Base-by-base conservation (phyloP, 2,329 filamentous ascomycete genomes). In the Phaeosphaeriaceae sp. region DNA sequence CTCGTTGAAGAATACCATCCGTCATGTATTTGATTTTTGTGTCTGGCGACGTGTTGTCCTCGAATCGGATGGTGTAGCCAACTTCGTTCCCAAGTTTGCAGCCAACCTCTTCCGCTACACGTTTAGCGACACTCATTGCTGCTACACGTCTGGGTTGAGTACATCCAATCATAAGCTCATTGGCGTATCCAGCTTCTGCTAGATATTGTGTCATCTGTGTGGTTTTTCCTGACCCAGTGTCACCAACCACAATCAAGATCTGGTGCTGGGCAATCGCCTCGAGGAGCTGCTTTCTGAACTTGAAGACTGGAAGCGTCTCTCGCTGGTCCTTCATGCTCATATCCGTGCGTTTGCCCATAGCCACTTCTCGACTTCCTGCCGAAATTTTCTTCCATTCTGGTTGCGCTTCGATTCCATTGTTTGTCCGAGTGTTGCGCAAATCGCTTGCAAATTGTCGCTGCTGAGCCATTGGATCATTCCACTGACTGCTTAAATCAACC, bases 1-100 rank as follows among this genome's bases (percentile, higher is more conserved):
- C 94, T 68, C 94, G 83, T 68, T 97, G 82, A 66, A 99, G 86
- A 88, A 99, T 97, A 84, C 95, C 95, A 70, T 99, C 94, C 36
- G 95, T 99, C 94, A 99, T 99, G 81, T 99, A 99, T 80, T 99
- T 99, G 71, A 99, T 84, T 53, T 95, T 85, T 1, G 94, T 99
- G 74, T 90, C 92, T 49, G 86, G 85, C 42, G 89, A 84, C 1
- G 94, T 97, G 78, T 87, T 89, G 74, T 99, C 94, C 76, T 99
- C 95, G 75, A 99, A 99, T 81, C 94, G 91, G 73, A 99, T 97
- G 74, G 90, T 97, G 79, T 97, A 99, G 75, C 94, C 94, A 46
- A 99, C 92, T 76, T 97, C 93, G 61, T 97, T 87, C 51, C 94
- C 94, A 20, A 99, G 83, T 51, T 83, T 86, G 60, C 97, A 93